phyloP scores from a whole-genome alignment of 495 filamentous ascomycete species.

The Talaromyces nanjingensis region DNA sequence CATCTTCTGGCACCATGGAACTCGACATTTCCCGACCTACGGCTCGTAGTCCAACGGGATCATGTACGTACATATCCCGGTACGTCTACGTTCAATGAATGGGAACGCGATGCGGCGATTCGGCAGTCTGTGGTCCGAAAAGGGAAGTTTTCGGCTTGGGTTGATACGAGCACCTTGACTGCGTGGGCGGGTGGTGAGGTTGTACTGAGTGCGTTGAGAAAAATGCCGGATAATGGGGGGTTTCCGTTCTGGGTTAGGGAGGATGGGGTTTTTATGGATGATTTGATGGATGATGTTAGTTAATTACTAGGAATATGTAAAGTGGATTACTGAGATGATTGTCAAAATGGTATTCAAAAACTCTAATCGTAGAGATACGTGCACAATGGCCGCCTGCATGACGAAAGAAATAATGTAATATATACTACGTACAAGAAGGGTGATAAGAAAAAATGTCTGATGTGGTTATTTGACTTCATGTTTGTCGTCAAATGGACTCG shows the following conservation, averaged over 20 bases:
- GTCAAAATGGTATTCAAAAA: background rate
- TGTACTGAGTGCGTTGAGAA: conserved; percentile 14
- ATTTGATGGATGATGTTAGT: conserved; percentile 6
- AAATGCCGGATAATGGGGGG: conserved; percentile 8
- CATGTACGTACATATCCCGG: conserved; percentile 45
- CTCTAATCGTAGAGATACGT: background rate
- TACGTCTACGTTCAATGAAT: conserved; percentile 49
- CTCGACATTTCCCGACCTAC: conserved; percentile 31
- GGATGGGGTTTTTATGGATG: conserved; percentile 9
- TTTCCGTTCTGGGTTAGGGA: conserved; percentile 7
- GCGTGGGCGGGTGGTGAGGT: background rate
- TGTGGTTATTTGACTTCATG: conserved; percentile 52
- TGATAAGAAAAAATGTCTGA: background rate
- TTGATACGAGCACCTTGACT: conserved; percentile 27
- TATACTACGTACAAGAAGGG: background rate
- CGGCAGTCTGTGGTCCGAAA: conserved; percentile 32
- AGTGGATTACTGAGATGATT: background rate
- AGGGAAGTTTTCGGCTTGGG: conserved; percentile 34
- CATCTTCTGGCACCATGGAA: conserved; percentile 44
- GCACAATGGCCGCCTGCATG: background rate
- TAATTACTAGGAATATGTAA: background rate
- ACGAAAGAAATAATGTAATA: conserved; percentile 1
- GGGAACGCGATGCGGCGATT: conserved; percentile 39
- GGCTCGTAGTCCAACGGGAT: conserved; percentile 40
- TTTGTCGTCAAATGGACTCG: conserved; percentile 40